Evolutionary conservation across 2,329 filamentous ascomycete genomes (phyloP).

Genomic region (Lachnellula suecica): DNA sequence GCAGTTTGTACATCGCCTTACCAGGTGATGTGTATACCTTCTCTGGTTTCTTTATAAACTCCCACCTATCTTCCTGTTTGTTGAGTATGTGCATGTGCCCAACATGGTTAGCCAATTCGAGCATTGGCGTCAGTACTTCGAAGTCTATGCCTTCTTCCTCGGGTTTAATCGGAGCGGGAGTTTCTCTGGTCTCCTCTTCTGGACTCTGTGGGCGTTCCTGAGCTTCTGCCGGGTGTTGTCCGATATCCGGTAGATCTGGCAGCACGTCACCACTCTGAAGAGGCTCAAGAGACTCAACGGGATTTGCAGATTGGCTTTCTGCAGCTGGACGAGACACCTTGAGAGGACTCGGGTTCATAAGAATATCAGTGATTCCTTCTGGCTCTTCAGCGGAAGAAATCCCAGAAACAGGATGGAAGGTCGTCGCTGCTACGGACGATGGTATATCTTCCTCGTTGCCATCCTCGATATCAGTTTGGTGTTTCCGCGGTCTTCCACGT

Average conservation of each 20-base stretch:
- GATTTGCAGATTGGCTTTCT: not conserved
- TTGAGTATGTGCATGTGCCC: slow-evolving; percentile 3
- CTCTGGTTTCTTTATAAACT: not conserved
- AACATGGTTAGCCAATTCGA: slow-evolving; percentile 2
- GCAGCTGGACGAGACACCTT: slow-evolving; percentile 1
- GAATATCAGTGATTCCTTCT: slow-evolving; percentile 3
- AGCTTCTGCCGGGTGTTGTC: not conserved
- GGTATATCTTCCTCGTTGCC: not conserved
- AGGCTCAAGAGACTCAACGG: not conserved
- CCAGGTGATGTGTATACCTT: not conserved
- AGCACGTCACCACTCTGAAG: not conserved
- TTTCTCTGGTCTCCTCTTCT: not conserved
- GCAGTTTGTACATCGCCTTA: not conserved
- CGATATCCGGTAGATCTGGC: not conserved
- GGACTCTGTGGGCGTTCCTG: not conserved
- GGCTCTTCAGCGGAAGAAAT: not conserved
- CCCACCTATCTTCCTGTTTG: not conserved
- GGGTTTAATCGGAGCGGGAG: not conserved
- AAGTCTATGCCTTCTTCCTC: not conserved
- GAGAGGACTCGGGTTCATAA: slow-evolving; percentile 13
- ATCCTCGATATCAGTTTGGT: not conserved
- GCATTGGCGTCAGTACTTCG: slow-evolving; percentile 4
- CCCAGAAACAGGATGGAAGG: not conserved
- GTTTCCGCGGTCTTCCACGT: not conserved
- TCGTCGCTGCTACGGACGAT: not conserved